Evolutionary conservation across 139 green algal genomes (phyloP).

Genomic region (Tetradesmus obliquus): DNA sequence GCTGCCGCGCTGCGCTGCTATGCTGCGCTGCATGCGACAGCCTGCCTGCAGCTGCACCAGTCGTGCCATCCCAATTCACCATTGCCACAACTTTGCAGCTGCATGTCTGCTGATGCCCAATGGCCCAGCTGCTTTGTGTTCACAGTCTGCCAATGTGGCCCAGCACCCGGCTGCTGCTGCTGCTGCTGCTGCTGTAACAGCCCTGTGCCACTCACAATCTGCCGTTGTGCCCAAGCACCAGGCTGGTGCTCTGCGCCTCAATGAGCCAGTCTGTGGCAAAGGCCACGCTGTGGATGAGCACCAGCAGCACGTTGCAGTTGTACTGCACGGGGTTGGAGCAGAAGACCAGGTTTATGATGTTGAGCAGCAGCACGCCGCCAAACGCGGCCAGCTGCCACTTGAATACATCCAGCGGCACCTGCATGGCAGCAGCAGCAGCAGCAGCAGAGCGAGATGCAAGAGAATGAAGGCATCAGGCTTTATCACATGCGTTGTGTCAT

Average conservation of each 20-base stretch:
- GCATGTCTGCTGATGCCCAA: too few relatives aligned
- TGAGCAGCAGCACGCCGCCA: constrained; percentile 54
- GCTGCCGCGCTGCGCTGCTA: too few relatives aligned
- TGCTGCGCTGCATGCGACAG: too few relatives aligned
- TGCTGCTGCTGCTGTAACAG: not conserved
- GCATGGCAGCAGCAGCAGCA: not conserved
- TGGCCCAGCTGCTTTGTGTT: too few relatives aligned
- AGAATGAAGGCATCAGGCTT: too few relatives aligned
- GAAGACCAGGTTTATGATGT: constrained; percentile 53
- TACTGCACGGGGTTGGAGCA: constrained; percentile 48
- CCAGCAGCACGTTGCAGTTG: constrained; percentile 62
- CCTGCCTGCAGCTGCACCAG: too few relatives aligned
- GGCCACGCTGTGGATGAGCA: constrained; percentile 56
- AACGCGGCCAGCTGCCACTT: constrained; percentile 49
- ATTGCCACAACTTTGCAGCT: too few relatives aligned
- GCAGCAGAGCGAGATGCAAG: not conserved
- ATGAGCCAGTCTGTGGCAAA: constrained; percentile 57
- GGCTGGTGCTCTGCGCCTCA: constrained; percentile 12
- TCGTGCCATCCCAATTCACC: too few relatives aligned
- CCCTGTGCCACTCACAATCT: constrained; percentile 1
- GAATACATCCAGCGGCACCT: constrained; percentile 14
- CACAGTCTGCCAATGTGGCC: too few relatives aligned
- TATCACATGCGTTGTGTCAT: too few relatives aligned
- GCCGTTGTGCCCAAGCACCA: constrained; percentile 2
- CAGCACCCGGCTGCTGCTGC: not conserved